These are phyloP conservation scores for Stenogyne calaminthoides DNA, from an alignment of 305 asterid species.

Conservation along the genomic window DNA sequence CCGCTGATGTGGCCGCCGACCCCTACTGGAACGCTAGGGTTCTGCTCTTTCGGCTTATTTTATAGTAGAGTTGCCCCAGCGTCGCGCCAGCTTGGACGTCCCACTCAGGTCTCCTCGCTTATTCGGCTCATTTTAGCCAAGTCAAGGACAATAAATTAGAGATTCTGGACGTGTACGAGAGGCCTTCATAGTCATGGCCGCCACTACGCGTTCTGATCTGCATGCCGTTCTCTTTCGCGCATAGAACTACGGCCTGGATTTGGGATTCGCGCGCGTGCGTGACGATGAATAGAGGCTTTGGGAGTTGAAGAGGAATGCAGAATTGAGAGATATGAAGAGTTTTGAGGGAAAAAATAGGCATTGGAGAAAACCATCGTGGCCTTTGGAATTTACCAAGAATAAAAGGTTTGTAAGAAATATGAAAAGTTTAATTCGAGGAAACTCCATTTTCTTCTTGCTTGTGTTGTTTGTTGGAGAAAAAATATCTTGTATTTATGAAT, in stretches of 20 bases:
- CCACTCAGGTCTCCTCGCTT: not conserved
- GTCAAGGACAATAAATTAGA: not conserved
- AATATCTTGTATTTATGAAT: too few relatives aligned
- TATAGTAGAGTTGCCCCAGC: not conserved
- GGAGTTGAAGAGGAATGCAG: not conserved
- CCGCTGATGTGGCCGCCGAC: slow-evolving; percentile 37
- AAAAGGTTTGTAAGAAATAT: too few relatives aligned
- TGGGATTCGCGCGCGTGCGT: not conserved
- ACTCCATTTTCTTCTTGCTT: too few relatives aligned
- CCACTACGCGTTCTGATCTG: not conserved
- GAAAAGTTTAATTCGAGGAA: too few relatives aligned
- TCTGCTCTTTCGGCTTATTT: not conserved
- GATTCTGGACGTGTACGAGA: not conserved
- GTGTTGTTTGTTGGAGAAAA: too few relatives aligned
- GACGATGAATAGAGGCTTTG: not conserved
- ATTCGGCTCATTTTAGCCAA: not conserved
- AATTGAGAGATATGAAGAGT: not conserved
- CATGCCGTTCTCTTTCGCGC: not conserved
- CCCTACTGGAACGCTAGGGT: slow-evolving; percentile 27
- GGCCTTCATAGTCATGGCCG: not conserved
- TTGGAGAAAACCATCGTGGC: not conserved
- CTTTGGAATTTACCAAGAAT: not conserved
- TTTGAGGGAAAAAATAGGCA: not conserved
- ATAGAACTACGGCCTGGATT: not conserved
- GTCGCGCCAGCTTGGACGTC: not conserved